Evolutionary conservation across 495 filamentous ascomycete genomes (phyloP).

Genomic region (Delitschia confertaspora): DNA sequence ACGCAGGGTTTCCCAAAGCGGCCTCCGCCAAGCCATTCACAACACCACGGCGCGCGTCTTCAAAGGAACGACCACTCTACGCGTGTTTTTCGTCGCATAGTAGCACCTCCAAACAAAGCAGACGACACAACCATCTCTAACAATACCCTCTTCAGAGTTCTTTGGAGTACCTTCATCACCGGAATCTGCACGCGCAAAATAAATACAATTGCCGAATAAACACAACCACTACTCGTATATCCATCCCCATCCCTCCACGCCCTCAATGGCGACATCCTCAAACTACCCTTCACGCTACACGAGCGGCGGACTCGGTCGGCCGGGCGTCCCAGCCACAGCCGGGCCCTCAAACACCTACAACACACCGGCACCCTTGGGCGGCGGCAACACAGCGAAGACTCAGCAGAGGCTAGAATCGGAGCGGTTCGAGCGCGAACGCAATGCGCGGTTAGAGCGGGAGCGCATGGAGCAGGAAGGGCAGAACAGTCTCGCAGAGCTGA

Average conservation of each 20-base stretch:
- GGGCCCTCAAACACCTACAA: slow-evolving; percentile 15
- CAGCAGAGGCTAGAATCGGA: slow-evolving; percentile 33
- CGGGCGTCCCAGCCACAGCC: slow-evolving; percentile 6
- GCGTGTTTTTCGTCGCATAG: no score
- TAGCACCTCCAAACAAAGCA: slow-evolving; percentile 1
- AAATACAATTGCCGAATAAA: no score
- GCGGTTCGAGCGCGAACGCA: slow-evolving; percentile 34
- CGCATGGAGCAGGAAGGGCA: slow-evolving; percentile 32
- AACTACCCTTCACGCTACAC: slow-evolving; percentile 12
- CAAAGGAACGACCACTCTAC: no score
- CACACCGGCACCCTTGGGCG: slow-evolving; percentile 10
- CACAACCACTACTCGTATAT: no score
- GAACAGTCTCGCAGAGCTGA: slow-evolving; percentile 43
- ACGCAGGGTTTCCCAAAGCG: no score
- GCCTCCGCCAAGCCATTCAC: no score
- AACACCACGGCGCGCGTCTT: no score
- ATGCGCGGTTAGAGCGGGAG: slow-evolving; percentile 37
- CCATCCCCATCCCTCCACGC: neutral
- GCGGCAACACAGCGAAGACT: slow-evolving; percentile 18
- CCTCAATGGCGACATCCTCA: slow-evolving; percentile 23
- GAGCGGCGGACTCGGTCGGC: slow-evolving; percentile 20
- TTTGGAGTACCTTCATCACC: no score
- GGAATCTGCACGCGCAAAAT: no score
- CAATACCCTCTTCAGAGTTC: no score
- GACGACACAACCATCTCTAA: no score